phyloP scores from a whole-genome alignment of 2,329 filamentous ascomycete species.

The Colletotrichum higginsianum region DNA sequence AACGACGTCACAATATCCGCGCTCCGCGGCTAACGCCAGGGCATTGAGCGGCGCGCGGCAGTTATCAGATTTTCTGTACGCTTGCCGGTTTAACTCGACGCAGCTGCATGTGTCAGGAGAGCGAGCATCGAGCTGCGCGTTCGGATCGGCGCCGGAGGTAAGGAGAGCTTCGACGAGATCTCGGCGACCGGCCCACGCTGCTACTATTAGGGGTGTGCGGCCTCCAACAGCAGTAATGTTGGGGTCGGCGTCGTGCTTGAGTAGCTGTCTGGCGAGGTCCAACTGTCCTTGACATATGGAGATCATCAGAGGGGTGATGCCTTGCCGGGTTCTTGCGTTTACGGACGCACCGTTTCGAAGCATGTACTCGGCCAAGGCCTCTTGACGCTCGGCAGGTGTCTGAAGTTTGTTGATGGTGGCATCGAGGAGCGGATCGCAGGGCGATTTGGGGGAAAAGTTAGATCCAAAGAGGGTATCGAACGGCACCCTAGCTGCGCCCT shows the following conservation, averaged over 20 bases:
- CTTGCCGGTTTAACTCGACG: neutral
- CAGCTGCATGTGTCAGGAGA: neutral
- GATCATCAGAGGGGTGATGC: neutral
- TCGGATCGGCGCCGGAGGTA: neutral
- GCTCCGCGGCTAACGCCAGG: neutral
- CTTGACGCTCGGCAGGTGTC: neutral
- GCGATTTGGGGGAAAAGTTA: accelerated
- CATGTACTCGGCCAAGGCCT: neutral
- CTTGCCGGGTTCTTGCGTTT: neutral
- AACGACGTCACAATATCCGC: neutral
- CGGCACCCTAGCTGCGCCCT: neutral
- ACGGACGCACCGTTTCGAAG: neutral
- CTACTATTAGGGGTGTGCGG: neutral
- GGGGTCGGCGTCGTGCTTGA: neutral
- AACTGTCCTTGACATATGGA: neutral
- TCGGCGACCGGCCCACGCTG: neutral
- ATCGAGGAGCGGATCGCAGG: neutral
- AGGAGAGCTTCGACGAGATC: neutral
- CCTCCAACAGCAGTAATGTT: neutral
- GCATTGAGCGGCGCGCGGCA: neutral
- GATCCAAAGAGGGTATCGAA: neutral
- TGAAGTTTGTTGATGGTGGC: neutral
- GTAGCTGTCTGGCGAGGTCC: neutral
- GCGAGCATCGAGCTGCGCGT: neutral
- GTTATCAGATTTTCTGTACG: no score